phyloP scores from a whole-genome alignment of 2,329 filamentous ascomycete species.

The Nemania abortiva region DNA sequence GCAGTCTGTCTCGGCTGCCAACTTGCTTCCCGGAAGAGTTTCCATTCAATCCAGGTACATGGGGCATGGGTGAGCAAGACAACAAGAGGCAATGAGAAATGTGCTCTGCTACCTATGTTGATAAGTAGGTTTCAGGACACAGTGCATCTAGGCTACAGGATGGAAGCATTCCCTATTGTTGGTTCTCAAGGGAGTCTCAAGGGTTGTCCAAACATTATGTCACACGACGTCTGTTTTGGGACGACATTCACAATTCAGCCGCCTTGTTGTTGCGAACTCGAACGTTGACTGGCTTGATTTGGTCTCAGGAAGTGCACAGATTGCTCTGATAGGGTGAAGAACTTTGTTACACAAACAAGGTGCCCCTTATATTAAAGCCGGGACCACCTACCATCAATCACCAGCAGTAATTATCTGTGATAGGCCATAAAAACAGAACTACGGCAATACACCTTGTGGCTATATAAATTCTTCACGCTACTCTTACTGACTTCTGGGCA shows the following conservation, averaged over 20 bases:
- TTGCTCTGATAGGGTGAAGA: conserved; percentile 4
- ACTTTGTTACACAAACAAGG: not conserved
- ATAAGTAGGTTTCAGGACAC: not conserved
- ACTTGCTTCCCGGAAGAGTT: conserved; percentile 11
- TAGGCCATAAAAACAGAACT: not conserved
- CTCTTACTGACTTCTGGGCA: too few relatives aligned
- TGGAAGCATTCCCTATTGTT: not conserved
- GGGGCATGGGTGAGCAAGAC: not conserved
- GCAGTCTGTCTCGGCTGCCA: conserved; percentile 36
- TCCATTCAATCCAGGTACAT: not conserved
- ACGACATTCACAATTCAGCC: not conserved
- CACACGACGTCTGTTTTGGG: too few relatives aligned
- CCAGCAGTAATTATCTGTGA: not conserved
- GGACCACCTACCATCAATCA: not conserved
- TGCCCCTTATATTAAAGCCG: not conserved
- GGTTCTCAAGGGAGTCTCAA: not conserved
- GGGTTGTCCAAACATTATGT: not conserved
- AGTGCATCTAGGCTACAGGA: not conserved
- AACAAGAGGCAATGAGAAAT: not conserved
- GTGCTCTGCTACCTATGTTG: conserved; percentile 1
- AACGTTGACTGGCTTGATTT: not conserved
- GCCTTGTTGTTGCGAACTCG: not conserved
- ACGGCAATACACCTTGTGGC: too few relatives aligned
- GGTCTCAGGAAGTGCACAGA: not conserved
- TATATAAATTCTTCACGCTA: too few relatives aligned